These are phyloP conservation scores for Didymella pomorum DNA, from an alignment of 2,329 filamentous ascomycete genomes.

Conservation along the genomic window DNA sequence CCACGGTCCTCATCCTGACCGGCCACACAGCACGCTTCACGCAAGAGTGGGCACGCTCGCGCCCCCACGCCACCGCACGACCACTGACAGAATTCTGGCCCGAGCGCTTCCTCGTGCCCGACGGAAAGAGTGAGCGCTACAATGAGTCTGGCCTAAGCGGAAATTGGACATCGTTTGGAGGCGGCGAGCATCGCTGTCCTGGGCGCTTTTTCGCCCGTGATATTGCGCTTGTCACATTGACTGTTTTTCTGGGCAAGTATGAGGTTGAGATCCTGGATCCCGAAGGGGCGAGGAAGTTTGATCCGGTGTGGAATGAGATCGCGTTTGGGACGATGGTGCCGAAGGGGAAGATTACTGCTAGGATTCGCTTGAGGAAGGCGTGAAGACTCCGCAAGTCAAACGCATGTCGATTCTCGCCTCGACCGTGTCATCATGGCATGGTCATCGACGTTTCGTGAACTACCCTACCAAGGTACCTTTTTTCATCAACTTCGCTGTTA, in stretches of 20 bases:
- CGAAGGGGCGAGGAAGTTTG: background rate
- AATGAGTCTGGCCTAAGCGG: conserved; percentile 1
- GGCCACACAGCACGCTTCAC: background rate
- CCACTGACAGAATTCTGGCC: conserved; percentile 26
- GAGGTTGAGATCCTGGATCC: conserved; percentile 1
- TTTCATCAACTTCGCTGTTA: background rate
- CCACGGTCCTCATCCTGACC: conserved; percentile 18
- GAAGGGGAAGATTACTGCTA: background rate
- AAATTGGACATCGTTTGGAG: conserved; percentile 28
- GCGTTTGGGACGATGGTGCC: conserved; percentile 12
- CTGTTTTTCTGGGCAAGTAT: background rate
- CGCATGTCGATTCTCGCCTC: too few relatives aligned
- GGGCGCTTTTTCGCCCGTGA: conserved; percentile 28
- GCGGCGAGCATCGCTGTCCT: conserved; percentile 31
- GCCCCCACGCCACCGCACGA: too few relatives aligned
- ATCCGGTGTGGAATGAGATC: background rate
- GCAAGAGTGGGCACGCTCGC: conserved; percentile 5
- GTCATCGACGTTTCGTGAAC: too few relatives aligned
- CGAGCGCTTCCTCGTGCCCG: conserved; percentile 21
- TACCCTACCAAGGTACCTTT: background rate
- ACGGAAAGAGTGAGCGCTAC: background rate
- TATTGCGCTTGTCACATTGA: conserved; percentile 23
- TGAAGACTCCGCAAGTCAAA: too few relatives aligned
- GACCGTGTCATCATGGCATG: too few relatives aligned
- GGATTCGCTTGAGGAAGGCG: background rate